phyloP scores from a whole-genome alignment of 306 rosid species.

The Quercus berberidifolia region DNA sequence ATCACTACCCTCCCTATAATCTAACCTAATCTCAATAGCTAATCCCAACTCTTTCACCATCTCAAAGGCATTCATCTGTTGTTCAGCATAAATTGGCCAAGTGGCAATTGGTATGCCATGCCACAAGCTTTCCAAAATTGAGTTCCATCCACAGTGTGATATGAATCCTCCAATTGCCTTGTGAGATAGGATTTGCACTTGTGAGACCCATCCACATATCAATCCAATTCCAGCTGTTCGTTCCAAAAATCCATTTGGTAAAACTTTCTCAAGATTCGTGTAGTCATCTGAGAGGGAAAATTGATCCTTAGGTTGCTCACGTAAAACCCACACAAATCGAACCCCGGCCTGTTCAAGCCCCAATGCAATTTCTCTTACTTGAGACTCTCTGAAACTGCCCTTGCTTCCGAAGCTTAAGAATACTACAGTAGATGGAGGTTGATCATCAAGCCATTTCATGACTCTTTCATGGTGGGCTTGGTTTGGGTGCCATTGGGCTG shows the following conservation, averaged over 20 bases:
- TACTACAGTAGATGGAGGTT: conserved; percentile 25
- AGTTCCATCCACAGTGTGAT: conserved; percentile 75
- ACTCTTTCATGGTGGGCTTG: not conserved
- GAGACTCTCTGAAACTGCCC: conserved; percentile 29
- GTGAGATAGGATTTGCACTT: conserved; percentile 42
- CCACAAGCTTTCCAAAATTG: conserved; percentile 62
- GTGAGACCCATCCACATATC: conserved; percentile 60
- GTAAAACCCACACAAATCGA: conserved; percentile 45
- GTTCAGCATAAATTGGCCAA: conserved; percentile 60
- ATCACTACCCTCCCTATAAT: conserved; percentile 33
- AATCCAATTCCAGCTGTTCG: conserved; percentile 35
- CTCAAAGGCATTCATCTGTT: conserved; percentile 57
- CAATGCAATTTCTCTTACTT: conserved; percentile 28
- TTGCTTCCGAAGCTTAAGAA: conserved; percentile 39
- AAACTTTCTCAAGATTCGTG: not conserved
- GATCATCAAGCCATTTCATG: conserved; percentile 28
- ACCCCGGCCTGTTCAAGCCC: conserved; percentile 38
- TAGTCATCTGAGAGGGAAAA: conserved; percentile 30
- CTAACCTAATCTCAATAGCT: conserved; percentile 50
- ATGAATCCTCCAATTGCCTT: conserved; percentile 47
- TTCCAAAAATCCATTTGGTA: conserved; percentile 42
- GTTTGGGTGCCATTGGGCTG: conserved; percentile 24
- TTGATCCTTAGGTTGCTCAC: conserved; percentile 37
- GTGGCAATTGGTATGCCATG: conserved; percentile 56
- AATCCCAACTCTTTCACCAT: conserved; percentile 58